phyloP scores from a whole-genome alignment of 2,329 filamentous ascomycete species.

The Microsporum canis region DNA sequence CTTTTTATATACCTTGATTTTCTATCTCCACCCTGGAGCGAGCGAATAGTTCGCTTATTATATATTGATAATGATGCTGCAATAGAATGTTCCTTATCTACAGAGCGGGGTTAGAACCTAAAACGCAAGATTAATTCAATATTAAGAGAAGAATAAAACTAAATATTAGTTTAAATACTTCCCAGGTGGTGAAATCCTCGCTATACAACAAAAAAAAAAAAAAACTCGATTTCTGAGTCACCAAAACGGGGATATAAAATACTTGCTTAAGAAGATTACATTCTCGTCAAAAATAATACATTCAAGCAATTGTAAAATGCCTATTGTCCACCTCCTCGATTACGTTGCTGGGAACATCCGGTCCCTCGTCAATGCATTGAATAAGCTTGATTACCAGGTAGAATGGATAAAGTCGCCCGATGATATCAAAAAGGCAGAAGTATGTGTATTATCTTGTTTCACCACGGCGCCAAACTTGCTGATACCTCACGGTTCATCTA shows the following conservation, averaged over 20 bases:
- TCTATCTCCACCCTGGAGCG: neutral
- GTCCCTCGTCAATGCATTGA: conserved; percentile 92
- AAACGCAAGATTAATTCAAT: neutral
- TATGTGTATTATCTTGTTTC: conserved; percentile 33
- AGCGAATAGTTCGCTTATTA: neutral
- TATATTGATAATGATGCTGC: neutral
- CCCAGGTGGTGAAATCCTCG: neutral
- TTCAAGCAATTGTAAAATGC: conserved; percentile 24
- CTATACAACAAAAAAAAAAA: neutral
- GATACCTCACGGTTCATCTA: neutral
- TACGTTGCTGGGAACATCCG: conserved; percentile 96
- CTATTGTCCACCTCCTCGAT: conserved; percentile 49
- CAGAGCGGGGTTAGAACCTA: neutral
- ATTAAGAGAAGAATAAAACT: neutral
- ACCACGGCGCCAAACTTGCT: neutral
- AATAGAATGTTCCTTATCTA: neutral
- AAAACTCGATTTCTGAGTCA: neutral
- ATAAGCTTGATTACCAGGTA: conserved; percentile 85
- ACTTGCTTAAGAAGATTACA: neutral
- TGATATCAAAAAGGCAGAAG: conserved; percentile 75
- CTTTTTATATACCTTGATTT: neutral
- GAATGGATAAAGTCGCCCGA: conserved; percentile 82
- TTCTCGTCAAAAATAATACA: neutral
- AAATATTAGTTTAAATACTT: neutral
- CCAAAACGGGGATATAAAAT: neutral